Base-by-base conservation (phyloP, 2,329 filamentous ascomycete species). In the Cladosporium phlei region DNA sequence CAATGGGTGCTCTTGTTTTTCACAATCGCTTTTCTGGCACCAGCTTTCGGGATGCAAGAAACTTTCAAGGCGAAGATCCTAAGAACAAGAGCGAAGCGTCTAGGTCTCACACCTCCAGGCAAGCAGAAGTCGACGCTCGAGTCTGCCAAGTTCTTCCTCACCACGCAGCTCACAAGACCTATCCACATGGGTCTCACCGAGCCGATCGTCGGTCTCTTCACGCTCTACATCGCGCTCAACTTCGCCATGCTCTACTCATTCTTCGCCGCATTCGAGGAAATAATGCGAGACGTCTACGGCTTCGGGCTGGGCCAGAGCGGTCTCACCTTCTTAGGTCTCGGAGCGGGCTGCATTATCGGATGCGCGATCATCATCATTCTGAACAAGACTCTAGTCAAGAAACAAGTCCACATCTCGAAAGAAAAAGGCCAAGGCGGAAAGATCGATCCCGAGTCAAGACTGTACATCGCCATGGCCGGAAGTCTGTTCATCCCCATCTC, bases 51-150 rank as follows among this genome's bases (percentile, higher is more conserved):
- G 29, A 47, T 44, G 40, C 44, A 28, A 69, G 79, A 82, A 55
- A 80, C 78, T 0, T 79, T 76, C 54, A 74, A 79, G 40, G 61
- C 59, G 17, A 59, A 62, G 43, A 71, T 77, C 0, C 59, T 77
- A 1, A 51, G 59, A 29, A 53, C 52, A 10, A 49, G 61, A 28
- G 59, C 59, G 3, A 64, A 63, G 38, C 55, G 55, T 19, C 48
- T 53, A 0, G 59, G 60, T 9, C 44, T 63, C 2, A 33, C 46
- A 12, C 27, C 40, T 5, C 53, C 56, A 49, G 35, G 51, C 9
- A 37, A 54, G 54, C 14, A 52, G 37, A 9, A 49, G 45, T 20
- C 56, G 49, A 9, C 32, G 48, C 21, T 51, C 35, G 14, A 63
- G 57, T 44, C 55, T 52, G 22, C 52, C 43, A 3, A 57, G 56